A percentile compares a stretch with the other conserved stretches of the same genome.
Conservation (phyloP, 306 rosid genomes). For the Gillenia trifoliata region DNA sequence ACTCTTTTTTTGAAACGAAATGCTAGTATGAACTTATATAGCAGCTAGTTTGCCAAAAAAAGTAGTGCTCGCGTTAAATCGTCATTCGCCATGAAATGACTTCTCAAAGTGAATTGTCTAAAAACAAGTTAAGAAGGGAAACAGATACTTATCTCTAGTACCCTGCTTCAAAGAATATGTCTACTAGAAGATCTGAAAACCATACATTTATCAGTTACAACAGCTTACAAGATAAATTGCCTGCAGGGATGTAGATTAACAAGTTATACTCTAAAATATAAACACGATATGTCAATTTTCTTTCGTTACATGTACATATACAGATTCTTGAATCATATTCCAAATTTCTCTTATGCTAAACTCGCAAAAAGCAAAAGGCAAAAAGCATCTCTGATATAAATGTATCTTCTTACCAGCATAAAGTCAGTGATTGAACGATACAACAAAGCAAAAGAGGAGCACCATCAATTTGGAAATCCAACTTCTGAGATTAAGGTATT, state of each 20-base stretch:
- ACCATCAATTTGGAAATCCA: slow-evolving; percentile 43
- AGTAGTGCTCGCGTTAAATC: neutral
- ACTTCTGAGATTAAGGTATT: slow-evolving; percentile 83
- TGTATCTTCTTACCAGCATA: slow-evolving; percentile 53
- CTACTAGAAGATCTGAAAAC: neutral
- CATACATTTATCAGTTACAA: neutral
- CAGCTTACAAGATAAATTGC: neutral
- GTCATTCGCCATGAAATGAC: neutral
- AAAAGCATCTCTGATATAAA: slow-evolving; percentile 21
- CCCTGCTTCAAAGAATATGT: neutral
- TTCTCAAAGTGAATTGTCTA: too few species aligned
- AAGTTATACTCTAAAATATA: neutral
- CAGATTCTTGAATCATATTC: neutral
- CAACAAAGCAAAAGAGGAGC: slow-evolving; percentile 73
- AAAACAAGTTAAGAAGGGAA: neutral
- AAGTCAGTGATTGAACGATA: slow-evolving; percentile 72
- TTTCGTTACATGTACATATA: neutral
- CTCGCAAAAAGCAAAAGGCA: neutral
- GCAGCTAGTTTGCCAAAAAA: neutral
- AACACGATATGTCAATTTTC: neutral
- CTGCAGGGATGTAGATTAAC: neutral
- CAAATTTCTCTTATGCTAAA: neutral
- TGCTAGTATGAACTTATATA: neutral
- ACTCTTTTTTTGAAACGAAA: too few species aligned
- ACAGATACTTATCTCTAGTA: neutral